Evolutionary conservation across 1,139 yeast genomes (phyloP).

Genomic region (Magnusiomyces tetraspermus): DNA sequence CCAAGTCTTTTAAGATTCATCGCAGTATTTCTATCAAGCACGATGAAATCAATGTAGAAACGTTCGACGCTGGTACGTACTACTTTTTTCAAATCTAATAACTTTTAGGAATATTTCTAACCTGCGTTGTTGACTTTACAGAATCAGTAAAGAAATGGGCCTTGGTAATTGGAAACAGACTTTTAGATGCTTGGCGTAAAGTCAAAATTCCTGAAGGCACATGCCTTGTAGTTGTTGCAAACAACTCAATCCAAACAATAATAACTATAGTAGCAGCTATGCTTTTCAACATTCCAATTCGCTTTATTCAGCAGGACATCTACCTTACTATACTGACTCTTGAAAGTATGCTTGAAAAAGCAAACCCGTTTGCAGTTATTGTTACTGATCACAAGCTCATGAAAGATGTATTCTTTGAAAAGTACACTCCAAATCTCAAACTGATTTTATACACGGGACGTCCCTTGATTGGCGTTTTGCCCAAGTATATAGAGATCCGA

Average conservation of each 20-base stretch:
- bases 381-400: slow-evolving; percentile 5
- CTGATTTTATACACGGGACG: slow-evolving; percentile 3
- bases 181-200: not conserved
- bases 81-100: not conserved
- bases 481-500: not conserved
- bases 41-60: not conserved
- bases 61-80: not conserved
- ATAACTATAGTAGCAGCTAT: slow-evolving; percentile 5
- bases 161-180: not conserved
- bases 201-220: not conserved
- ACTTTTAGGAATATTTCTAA: not conserved
- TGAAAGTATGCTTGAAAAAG: slow-evolving; percentile 6
- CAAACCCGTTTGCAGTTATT: slow-evolving; percentile 10
- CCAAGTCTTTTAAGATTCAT: not conserved
- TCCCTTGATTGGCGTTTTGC: not conserved
- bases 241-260: slow-evolving; percentile 1
- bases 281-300: slow-evolving; percentile 8
- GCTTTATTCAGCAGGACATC: slow-evolving; percentile 3
- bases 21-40: not conserved
- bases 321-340: not conserved
- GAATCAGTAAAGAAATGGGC: not conserved
- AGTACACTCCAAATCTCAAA: slow-evolving; percentile 4
- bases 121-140: no score
- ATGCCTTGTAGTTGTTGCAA: not conserved
- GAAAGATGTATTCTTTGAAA: not conserved